Evolutionary conservation across 306 rosid genomes (phyloP).

Genomic region (Trifolium fragiferum): DNA sequence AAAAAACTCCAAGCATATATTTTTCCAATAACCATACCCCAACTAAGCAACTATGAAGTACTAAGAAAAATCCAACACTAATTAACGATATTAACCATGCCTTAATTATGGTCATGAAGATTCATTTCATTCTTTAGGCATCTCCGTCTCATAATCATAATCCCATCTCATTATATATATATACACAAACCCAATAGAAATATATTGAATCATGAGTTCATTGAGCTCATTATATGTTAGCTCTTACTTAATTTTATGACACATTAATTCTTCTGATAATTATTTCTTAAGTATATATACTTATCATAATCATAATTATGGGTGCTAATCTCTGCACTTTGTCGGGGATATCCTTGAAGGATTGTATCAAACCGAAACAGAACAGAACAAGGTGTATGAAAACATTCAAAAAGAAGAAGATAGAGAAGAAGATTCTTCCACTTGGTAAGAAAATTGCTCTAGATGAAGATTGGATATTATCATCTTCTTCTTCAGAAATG

Average conservation of each 20-base stretch:
- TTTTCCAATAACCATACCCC: not conserved
- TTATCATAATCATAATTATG: slow-evolving; percentile 32
- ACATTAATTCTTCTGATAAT: slow-evolving; percentile 37
- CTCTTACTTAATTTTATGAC: slow-evolving; percentile 7
- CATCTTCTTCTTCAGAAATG: slow-evolving; percentile 43
- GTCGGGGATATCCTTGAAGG: not conserved
- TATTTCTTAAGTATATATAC: not conserved
- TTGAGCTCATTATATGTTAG: slow-evolving; percentile 8
- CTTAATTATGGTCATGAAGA: slow-evolving; percentile 7
- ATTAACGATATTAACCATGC: slow-evolving; percentile 36
- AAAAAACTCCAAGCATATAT: not conserved
- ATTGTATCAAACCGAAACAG: slow-evolving; percentile 15
- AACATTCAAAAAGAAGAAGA: slow-evolving; percentile 6
- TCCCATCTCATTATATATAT: not conserved
- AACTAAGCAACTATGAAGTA: not conserved
- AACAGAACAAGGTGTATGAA: not conserved
- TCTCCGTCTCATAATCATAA: slow-evolving; percentile 35
- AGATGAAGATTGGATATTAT: slow-evolving; percentile 32
- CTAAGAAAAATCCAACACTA: slow-evolving; percentile 29
- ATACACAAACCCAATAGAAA: slow-evolving; percentile 19
- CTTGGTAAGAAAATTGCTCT: not conserved
- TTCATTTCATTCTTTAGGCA: slow-evolving; percentile 30
- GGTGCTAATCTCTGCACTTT: slow-evolving; percentile 34
- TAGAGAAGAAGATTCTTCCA: slow-evolving; percentile 6
- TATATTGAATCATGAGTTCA: slow-evolving; percentile 24